Percentiles rank a stretch among this genome's conserved stretches.
Conservation (phyloP, 1,139 yeast genomes). For the Barnettozyma hawaiiensis region DNA sequence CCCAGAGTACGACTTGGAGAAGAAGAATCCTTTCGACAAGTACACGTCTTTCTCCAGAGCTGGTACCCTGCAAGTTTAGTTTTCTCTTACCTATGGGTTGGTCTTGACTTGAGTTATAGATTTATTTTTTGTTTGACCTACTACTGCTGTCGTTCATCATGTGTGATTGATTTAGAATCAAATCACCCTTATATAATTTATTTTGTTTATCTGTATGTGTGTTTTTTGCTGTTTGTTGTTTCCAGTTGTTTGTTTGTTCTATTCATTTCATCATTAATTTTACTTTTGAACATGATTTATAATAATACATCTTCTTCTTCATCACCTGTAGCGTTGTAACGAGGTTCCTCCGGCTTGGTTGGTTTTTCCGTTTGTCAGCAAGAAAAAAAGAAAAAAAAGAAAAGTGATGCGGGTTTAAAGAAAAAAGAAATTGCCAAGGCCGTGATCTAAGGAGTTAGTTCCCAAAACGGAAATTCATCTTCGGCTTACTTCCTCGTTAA, state of each 20-base stretch:
- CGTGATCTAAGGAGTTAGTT: too few species aligned
- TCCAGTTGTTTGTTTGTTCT: not conserved
- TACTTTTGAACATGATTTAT: too few species aligned
- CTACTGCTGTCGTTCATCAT: not conserved
- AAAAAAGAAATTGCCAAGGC: too few species aligned
- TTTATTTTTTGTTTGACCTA: not conserved
- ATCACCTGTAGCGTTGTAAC: too few species aligned
- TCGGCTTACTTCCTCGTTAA: too few species aligned
- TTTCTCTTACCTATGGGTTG: not conserved
- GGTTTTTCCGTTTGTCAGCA: too few species aligned
- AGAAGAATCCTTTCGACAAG: slow-evolving; percentile 55
- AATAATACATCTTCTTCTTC: too few species aligned
- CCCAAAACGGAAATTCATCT: too few species aligned
- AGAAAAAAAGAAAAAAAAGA: too few species aligned
- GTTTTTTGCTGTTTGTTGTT: too few species aligned
- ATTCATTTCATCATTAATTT: not conserved
- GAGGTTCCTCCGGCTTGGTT: too few species aligned
- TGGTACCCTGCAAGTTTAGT: slow-evolving; percentile 19
- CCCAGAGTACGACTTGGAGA: slow-evolving; percentile 62
- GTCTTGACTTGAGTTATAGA: not conserved
- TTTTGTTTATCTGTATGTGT: not conserved
- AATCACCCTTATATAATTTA: not conserved
- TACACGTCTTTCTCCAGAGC: slow-evolving; percentile 53
- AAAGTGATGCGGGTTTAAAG: too few species aligned
- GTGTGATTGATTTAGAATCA: not conserved